phyloP scores from a whole-genome alignment of 179 eudicot genomes.

The Patellifolia procumbens region DNA sequence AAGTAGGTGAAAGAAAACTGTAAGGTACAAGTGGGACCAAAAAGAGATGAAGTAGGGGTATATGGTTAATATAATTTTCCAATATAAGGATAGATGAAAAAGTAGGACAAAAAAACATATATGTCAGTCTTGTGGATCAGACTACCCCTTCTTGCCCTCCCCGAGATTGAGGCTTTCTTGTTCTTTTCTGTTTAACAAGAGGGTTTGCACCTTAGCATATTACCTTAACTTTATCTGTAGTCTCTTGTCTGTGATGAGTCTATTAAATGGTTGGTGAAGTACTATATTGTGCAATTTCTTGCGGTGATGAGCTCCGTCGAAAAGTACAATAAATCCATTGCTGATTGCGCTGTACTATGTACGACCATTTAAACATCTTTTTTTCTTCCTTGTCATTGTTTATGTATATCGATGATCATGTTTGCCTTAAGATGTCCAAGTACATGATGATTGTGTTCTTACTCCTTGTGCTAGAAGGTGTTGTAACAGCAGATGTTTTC shows the following conservation, averaged over 20 bases:
- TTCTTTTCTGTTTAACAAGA: too few relatives aligned
- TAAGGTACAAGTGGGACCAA: too few relatives aligned
- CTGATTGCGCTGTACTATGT: not conserved
- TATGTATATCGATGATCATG: constrained; percentile 3
- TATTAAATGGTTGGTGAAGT: not conserved
- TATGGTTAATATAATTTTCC: too few relatives aligned
- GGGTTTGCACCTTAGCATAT: not conserved
- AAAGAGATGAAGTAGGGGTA: too few relatives aligned
- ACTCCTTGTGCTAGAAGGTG: constrained; percentile 74
- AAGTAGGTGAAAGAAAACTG: too few relatives aligned
- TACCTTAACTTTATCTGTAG: not conserved
- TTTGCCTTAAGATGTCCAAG: constrained; percentile 39
- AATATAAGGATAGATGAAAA: too few relatives aligned
- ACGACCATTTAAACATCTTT: not conserved
- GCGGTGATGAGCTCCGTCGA: not conserved
- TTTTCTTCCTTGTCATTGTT: not conserved
- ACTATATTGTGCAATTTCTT: not conserved
- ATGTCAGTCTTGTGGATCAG: not conserved
- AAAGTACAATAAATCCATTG: not conserved
- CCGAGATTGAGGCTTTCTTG: not conserved
- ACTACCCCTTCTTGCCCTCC: not conserved
- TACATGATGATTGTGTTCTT: constrained; percentile 65
- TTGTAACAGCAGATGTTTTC: constrained; percentile 65
- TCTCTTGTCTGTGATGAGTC: not conserved
- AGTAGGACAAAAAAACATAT: too few relatives aligned